Base-by-base conservation (phyloP, 495 filamentous ascomycete genomes). In the Hyaloscypha hepaticicola region DNA sequence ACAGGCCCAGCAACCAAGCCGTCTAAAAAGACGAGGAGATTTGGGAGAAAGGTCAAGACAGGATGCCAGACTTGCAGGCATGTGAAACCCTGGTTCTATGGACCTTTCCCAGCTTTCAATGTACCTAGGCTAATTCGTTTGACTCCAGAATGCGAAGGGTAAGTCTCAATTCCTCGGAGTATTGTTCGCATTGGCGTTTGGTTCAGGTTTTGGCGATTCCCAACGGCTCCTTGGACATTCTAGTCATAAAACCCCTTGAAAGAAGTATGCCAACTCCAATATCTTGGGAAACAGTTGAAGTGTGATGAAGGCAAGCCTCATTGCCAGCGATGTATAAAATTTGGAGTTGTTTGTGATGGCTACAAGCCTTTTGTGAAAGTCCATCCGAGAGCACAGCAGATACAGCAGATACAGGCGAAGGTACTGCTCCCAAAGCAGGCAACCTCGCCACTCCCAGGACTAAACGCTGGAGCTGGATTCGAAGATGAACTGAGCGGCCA, bases 31-130 rank as follows among this genome's bases (percentile, higher is more conserved):
- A 31, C 3, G 27, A 59, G 33, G 56, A 61, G 14, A 48, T 25
- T 60, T 22, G 38, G 4, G 16, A 45, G 19, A 19, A 75, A 72
- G 63, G 66, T 72, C 56, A 73, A 67, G 60, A 73, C 70, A 31
- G 71, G 73, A 21, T 75, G 73, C 60, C 29, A 55, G 34, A 75
- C 73, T 58, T 75, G 73, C 65, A 75, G 67, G 73, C 73, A 48
- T 28, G 61, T 64, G 16, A 19, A 45, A 0, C 19, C 14, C 25
- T 21, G 3, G n/a, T 12, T 53, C 50, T 3, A 21, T 19, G 6
- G 7, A 1, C 19, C n/a, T 8, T 25, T 6, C 50, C 50, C 50
- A 9, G 7, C 11, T n/a, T 45, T 31, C 4, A 27, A 5, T 26
- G n/a, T 52, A 12, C 22, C 19, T 25, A 6, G 21, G 21, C 5